These are phyloP conservation scores for Kitagawia praeruptora DNA, from an alignment of 129 eudicot genomes.

Conservation along the genomic window DNA sequence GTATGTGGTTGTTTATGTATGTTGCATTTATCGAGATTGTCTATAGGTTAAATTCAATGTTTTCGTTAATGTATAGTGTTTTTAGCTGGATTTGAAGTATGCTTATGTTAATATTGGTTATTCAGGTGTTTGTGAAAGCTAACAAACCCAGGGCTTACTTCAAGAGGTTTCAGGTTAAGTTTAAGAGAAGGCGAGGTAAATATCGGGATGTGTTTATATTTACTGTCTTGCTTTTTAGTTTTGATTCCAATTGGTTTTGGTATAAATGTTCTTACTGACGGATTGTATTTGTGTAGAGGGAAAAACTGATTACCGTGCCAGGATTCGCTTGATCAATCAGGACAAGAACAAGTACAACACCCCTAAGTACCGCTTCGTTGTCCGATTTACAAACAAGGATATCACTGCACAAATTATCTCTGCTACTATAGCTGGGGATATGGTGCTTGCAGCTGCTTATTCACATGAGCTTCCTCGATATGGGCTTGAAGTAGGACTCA, in stretches of 20 bases:
- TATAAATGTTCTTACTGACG: not conserved
- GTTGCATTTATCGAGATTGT: no score
- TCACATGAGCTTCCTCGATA: conserved; percentile 81
- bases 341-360: conserved; percentile 95
- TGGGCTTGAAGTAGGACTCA: conserved; percentile 94
- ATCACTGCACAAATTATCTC: conserved; percentile 66
- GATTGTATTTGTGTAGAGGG: conserved; percentile 43
- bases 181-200: conserved; percentile 85
- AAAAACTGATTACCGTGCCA: conserved; percentile 91
- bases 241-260: not conserved
- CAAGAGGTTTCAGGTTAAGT: conserved; percentile 87
- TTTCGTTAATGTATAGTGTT: no score
- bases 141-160: conserved; percentile 49
- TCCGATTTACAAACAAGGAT: conserved; percentile 90
- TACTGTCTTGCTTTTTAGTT: not conserved
- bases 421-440: conserved; percentile 87
- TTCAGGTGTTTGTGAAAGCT: conserved; percentile 44
- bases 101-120: not conserved
- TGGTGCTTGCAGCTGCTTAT: conserved; percentile 76
- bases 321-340: conserved; percentile 74
- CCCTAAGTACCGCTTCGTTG: conserved; percentile 80
- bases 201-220: not conserved
- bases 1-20: no score
- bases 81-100: not conserved
- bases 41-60: not conserved